Conservation (phyloP, 208 protist species). For the Sergeia podlipaevii region DNA sequence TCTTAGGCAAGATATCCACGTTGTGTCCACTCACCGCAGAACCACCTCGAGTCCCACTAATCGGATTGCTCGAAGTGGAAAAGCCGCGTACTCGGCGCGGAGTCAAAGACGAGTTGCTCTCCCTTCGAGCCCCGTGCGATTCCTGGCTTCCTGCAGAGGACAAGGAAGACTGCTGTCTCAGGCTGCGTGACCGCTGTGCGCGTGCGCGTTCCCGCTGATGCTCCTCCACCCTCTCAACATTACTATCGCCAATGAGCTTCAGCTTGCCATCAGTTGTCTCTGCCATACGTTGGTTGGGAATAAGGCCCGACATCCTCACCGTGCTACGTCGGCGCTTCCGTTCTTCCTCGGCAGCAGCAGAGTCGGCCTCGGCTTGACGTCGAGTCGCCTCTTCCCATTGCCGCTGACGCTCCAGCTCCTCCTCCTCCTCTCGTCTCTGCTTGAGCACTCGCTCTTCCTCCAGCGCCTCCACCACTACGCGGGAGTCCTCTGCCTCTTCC, state of each 20-base stretch:
- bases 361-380: not conserved
- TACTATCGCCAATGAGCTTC: slow-evolving; percentile 35
- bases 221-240: slow-evolving; percentile 35
- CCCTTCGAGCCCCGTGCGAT: no score
- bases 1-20: no score
- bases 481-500: no score
- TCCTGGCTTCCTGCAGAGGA: no score
- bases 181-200: slow-evolving; percentile 14
- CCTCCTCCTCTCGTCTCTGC: slow-evolving; percentile 2
- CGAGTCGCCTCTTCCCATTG: not conserved
- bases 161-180: no score
- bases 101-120: no score
- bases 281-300: slow-evolving; percentile 27
- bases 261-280: slow-evolving; percentile 21
- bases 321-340: not conserved
- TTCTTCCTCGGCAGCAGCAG: not conserved
- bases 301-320: slow-evolving; percentile 22
- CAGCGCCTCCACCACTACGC: no score
- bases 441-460: not conserved
- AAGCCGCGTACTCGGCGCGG: no score
- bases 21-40: no score
- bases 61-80: no score
- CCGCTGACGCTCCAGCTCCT: not conserved
- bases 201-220: slow-evolving; percentile 31
- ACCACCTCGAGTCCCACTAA: no score